Evolutionary conservation across 768 basidiomycete genomes (phyloP).

Genomic region (Agrocybe chaxingu): DNA sequence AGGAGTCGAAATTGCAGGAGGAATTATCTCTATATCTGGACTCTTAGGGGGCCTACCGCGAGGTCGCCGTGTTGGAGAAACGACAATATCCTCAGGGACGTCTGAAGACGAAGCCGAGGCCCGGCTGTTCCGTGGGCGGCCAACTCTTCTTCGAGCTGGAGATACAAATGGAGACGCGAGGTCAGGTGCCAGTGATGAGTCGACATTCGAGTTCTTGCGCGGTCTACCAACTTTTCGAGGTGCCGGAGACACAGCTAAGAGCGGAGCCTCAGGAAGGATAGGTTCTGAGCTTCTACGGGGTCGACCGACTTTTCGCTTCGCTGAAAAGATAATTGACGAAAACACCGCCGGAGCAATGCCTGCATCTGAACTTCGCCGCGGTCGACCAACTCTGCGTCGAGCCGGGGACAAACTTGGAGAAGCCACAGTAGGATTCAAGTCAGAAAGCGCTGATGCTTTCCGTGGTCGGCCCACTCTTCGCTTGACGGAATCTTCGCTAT

Average conservation of each 20-base stretch:
- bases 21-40: too few species aligned
- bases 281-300: neutral
- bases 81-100: too few species aligned
- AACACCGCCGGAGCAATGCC: too few species aligned
- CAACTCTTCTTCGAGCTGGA: neutral
- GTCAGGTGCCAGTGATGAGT: neutral
- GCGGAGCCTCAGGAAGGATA: neutral
- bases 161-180: neutral
- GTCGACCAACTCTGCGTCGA: too few species aligned
- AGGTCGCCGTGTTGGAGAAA: too few species aligned
- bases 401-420: too few species aligned
- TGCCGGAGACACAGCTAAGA: neutral
- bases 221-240: slow-evolving; percentile 11
- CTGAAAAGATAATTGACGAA: neutral
- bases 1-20: too few species aligned
- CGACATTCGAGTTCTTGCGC: slow-evolving; percentile 4
- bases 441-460: neutral
- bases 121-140: neutral
- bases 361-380: too few species aligned
- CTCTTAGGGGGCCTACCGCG: too few species aligned
- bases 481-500: slow-evolving; percentile 5
- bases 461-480: slow-evolving; percentile 1
- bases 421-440: too few species aligned
- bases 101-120: too few species aligned
- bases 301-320: slow-evolving; percentile 3